Evolutionary conservation across 495 filamentous ascomycete species (phyloP).

Genomic region (Penicillium tannophilum): DNA sequence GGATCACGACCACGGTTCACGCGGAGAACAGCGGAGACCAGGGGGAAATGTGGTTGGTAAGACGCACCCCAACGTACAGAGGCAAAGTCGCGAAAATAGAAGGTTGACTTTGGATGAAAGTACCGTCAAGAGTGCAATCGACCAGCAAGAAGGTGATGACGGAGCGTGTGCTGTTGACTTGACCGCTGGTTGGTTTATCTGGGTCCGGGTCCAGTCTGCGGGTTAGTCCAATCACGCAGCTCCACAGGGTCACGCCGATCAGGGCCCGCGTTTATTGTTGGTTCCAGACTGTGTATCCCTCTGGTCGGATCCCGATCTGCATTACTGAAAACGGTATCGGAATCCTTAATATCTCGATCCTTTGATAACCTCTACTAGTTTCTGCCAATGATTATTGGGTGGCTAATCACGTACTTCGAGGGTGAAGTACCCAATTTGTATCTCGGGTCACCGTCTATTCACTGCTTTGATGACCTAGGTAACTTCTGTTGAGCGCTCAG

Average conservation of each 20-base stretch:
- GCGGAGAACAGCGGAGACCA: slow-evolving; percentile 11
- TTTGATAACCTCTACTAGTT: too few relatives aligned
- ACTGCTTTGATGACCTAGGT: too few relatives aligned
- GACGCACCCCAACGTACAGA: not conserved
- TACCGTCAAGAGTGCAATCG: not conserved
- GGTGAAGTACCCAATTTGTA: too few relatives aligned
- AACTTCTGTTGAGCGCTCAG: too few relatives aligned
- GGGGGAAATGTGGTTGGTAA: slow-evolving; percentile 1
- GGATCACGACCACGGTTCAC: slow-evolving; percentile 20
- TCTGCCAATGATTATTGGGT: too few relatives aligned
- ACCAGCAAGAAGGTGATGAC: slow-evolving; percentile 2
- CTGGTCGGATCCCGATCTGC: not conserved
- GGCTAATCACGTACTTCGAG: too few relatives aligned
- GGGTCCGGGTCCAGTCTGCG: not conserved
- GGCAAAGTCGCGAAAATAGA: not conserved
- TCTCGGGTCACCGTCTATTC: too few relatives aligned
- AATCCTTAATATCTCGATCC: not conserved
- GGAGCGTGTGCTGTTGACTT: slow-evolving; percentile 1
- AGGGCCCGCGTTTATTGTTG: not conserved
- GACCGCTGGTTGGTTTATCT: slow-evolving; percentile 7
- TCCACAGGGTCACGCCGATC: slow-evolving; percentile 5
- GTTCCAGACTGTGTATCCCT: not conserved
- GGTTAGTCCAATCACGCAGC: not conserved
- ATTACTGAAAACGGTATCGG: not conserved
- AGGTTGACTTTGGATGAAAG: not conserved